These are phyloP conservation scores for Sanghuangporus weigelae DNA, from an alignment of 1,284 basidiomycete genomes.

Conservation along the genomic window DNA sequence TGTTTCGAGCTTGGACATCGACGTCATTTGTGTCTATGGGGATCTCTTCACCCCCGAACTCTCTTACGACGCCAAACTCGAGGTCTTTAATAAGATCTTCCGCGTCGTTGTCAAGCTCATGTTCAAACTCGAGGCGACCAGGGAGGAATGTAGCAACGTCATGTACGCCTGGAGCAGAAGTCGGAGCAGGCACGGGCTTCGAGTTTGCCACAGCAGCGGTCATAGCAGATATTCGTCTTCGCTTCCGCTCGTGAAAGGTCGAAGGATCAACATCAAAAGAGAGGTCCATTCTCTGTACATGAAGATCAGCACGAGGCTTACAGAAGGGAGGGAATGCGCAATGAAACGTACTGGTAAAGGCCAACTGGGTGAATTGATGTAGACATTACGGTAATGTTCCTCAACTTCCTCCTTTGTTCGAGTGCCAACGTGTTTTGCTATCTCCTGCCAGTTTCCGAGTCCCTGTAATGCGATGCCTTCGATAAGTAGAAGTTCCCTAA, in stretches of 20 bases:
- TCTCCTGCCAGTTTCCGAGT: conserved; percentile 96
- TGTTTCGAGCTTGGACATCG: conserved; percentile 62
- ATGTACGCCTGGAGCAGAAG: conserved; percentile 92
- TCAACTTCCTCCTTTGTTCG: conserved; percentile 94
- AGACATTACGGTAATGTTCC: conserved; percentile 82
- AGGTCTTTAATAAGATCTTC: conserved; percentile 95
- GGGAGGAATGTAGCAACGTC: conserved; percentile 94
- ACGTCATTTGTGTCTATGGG: conserved; percentile 67
- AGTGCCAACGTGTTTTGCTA: conserved; percentile 94
- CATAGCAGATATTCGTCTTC: conserved; percentile 75
- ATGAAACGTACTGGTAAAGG: conserved; percentile 65
- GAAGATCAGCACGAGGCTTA: conserved; percentile 1
- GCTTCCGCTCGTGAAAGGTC: conserved; percentile 84
- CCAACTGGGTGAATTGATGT: conserved; percentile 74
- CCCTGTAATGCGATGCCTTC: conserved; percentile 90
- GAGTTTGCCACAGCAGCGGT: conserved; percentile 47
- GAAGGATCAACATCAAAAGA: conserved; percentile 73
- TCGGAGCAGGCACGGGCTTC: conserved; percentile 66
- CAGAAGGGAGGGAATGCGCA: conserved; percentile 10
- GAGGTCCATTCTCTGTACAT: conserved; percentile 54
- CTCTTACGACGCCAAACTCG: conserved; percentile 86
- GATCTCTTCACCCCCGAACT: conserved; percentile 84
- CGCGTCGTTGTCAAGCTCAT: conserved; percentile 94
- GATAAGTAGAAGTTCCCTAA: conserved; percentile 83
- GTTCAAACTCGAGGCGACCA: conserved; percentile 95